Percentiles rank a stretch among this genome's conserved stretches.
Evolutionary conservation across 176 grass and related monocot species (phyloP).

Genomic region (Aegilops tauschii): DNA sequence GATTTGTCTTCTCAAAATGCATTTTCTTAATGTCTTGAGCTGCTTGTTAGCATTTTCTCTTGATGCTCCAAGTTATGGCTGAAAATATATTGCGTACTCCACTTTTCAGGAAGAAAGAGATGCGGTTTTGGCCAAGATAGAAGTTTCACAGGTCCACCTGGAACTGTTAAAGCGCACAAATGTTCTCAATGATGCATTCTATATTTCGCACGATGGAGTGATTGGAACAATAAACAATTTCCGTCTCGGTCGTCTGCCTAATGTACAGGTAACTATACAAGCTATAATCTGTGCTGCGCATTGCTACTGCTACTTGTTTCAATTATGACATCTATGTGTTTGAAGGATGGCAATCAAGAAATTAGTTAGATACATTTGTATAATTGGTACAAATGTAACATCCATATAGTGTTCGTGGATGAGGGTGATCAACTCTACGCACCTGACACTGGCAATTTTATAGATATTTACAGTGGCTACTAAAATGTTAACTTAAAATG

Average conservation of each 20-base stretch:
- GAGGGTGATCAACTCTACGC: neutral
- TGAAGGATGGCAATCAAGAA: neutral
- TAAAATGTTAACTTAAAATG: neutral
- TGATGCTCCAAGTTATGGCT: neutral
- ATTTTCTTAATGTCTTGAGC: neutral
- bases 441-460: neutral
- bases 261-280: slow-evolving; percentile 56
- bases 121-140: slow-evolving; percentile 90
- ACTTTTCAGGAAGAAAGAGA: slow-evolving; percentile 86
- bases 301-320: neutral
- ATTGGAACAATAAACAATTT: slow-evolving; percentile 97
- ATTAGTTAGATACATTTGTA: neutral
- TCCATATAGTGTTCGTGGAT: neutral
- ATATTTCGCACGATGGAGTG: slow-evolving; percentile 90
- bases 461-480: neutral
- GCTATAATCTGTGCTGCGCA: neutral
- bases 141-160: slow-evolving; percentile 88
- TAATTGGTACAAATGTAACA: neutral
- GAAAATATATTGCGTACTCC: neutral
- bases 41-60: neutral
- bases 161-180: slow-evolving; percentile 88
- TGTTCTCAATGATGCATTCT: slow-evolving; percentile 88
- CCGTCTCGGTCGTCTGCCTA: slow-evolving; percentile 76
- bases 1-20: neutral
- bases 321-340: neutral